phyloP scores from a whole-genome alignment of 1,284 basidiomycete species.

The Irpex sp. region DNA sequence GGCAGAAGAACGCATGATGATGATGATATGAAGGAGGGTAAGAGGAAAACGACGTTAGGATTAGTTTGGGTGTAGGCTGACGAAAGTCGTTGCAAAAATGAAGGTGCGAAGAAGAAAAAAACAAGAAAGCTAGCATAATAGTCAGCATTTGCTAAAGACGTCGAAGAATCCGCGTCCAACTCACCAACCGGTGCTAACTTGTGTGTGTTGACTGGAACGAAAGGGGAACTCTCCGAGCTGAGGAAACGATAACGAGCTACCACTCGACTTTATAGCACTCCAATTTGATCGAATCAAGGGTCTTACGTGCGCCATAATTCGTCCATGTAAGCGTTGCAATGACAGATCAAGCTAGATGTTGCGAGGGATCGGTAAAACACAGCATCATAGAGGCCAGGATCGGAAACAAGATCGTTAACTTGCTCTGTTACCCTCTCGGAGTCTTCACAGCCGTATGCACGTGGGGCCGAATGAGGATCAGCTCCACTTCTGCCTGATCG shows the following conservation, averaged over 20 bases:
- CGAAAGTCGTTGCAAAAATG: not conserved
- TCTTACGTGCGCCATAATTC: not conserved
- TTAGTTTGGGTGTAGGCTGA: not conserved
- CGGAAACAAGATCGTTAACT: not conserved
- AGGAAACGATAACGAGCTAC: not conserved
- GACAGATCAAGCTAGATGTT: not conserved
- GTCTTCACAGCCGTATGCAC: not conserved
- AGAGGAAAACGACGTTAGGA: not conserved
- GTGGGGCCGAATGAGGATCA: not conserved
- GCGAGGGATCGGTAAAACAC: not conserved
- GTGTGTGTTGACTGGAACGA: not conserved
- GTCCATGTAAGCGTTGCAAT: not conserved
- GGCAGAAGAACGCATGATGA: constrained; percentile 7
- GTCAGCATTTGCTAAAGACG: not conserved
- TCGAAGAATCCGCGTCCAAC: not conserved
- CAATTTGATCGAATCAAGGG: not conserved
- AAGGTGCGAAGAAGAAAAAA: not conserved
- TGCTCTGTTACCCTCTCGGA: not conserved
- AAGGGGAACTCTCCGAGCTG: constrained; percentile 1
- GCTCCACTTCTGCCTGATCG: not conserved
- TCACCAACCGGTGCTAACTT: constrained; percentile 1
- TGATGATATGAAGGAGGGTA: not conserved
- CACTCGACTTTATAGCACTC: not conserved
- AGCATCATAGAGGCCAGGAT: not conserved
- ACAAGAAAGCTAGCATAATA: not conserved